Evolutionary conservation across 2,329 filamentous ascomycete genomes (phyloP).

Genomic region (Clonostachys rhizophaga): DNA sequence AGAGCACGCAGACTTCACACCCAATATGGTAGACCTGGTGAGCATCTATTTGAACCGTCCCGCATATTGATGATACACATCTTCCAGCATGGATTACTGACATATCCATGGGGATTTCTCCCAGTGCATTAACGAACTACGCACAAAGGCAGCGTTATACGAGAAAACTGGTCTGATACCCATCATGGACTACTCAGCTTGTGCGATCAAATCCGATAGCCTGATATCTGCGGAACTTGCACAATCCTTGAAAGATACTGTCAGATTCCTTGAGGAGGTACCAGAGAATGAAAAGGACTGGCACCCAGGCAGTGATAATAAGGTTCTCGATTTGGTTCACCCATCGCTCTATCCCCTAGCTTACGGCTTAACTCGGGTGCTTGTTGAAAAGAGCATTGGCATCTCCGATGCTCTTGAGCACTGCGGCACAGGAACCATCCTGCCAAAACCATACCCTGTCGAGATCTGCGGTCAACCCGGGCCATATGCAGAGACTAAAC

Average conservation of each 20-base stretch:
- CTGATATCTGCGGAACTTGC: conserved; percentile 9
- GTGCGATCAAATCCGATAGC: conserved; percentile 27
- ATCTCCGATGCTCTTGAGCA: conserved; percentile 26
- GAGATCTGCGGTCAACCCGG: neutral
- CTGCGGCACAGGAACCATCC: conserved; percentile 22
- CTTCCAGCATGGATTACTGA: neutral
- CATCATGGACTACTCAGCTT: conserved; percentile 21
- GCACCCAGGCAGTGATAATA: conserved; percentile 51
- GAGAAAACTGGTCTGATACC: conserved; percentile 23
- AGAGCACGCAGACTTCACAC: conserved; percentile 16
- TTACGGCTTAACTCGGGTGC: conserved; percentile 38
- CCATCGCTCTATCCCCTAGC: conserved; percentile 59
- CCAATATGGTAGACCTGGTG: conserved; percentile 20
- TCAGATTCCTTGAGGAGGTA: conserved; percentile 46
- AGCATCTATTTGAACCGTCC: conserved; percentile 2
- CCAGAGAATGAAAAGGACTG: conserved; percentile 49
- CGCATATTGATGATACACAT: neutral
- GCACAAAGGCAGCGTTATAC: conserved; percentile 22
- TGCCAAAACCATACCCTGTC: conserved; percentile 10
- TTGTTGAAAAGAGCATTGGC: conserved; percentile 20
- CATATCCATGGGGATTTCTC: neutral
- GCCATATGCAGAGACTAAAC: neutral
- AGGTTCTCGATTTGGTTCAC: conserved; percentile 59
- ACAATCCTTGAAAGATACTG: conserved; percentile 33
- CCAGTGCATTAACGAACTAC: conserved; percentile 24